These are phyloP conservation scores for Epichloe gansuensis DNA, from an alignment of 2,329 filamentous ascomycete genomes.

Conservation along the genomic window DNA sequence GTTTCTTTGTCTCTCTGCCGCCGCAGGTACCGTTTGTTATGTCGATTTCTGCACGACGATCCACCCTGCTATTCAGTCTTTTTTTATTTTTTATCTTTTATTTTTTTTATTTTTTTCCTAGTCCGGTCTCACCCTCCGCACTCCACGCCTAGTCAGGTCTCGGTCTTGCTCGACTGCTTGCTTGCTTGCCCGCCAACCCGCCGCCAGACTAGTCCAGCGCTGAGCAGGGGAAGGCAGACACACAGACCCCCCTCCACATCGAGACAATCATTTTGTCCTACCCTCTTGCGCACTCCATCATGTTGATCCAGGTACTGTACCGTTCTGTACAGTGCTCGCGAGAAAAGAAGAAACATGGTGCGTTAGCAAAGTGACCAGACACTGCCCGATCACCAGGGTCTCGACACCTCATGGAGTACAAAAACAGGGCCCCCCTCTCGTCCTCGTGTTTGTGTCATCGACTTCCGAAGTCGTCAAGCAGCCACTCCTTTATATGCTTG, in stretches of 20 bases:
- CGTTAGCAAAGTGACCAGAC: slow-evolving; percentile 14
- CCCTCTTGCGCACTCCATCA: slow-evolving; percentile 16
- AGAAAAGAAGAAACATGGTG: slow-evolving; percentile 17
- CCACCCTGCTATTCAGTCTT: slow-evolving; percentile 9
- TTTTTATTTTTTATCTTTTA: not conserved
- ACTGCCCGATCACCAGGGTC: slow-evolving; percentile 12
- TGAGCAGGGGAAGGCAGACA: slow-evolving; percentile 14
- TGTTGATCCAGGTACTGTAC: slow-evolving; percentile 17
- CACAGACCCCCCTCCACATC: slow-evolving; percentile 21
- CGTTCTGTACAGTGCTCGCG: slow-evolving; percentile 2
- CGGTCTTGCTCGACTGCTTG: slow-evolving; percentile 4
- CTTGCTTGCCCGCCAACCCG: not conserved
- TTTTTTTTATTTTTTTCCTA: not conserved
- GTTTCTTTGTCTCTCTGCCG: slow-evolving; percentile 12
- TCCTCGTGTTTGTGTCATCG: slow-evolving; percentile 11
- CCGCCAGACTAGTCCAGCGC: slow-evolving; percentile 1
- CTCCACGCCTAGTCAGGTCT: slow-evolving; percentile 6
- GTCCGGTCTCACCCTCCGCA: slow-evolving; percentile 11
- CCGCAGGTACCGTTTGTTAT: slow-evolving; percentile 17
- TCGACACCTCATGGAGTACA: slow-evolving; percentile 18
- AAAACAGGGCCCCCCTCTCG: slow-evolving; percentile 17
- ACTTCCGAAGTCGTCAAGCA: slow-evolving; percentile 7
- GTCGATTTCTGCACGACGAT: slow-evolving; percentile 18
- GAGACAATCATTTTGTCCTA: slow-evolving; percentile 21
- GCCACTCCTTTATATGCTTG: slow-evolving; percentile 10